Evolutionary conservation across 2,329 filamentous ascomycete species (phyloP), one percentile per base, ranked within the genome.

Genomic region (Whalleya microplaca): DNA sequence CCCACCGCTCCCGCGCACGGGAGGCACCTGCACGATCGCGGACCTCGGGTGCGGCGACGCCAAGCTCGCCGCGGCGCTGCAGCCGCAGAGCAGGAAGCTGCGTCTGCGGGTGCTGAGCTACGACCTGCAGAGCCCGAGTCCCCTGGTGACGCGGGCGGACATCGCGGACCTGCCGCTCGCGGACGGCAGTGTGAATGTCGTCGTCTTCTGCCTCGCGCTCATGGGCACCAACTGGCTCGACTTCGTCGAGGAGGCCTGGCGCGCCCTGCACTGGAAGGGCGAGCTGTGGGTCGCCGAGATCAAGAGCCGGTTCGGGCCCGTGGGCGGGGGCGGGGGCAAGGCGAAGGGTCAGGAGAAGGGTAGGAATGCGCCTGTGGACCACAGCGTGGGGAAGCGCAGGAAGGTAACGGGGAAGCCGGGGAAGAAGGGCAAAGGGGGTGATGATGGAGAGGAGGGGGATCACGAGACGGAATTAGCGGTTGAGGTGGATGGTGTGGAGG

Each of bases 171-270:
- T 99, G 1, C 94, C 94, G 0, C 78, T 96, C 0, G 78, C 79
- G 4, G 87, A 93, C 64, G 88, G 86, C 44, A 86, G 84, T 59
- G 87, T 92, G 59, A 92, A 99, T 73, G 82, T 99, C 4, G 91
- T 91, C 47, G 88, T 99, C 65, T 98, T 98, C 80, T 99, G 95
- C 74, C 83, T 99, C 29, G 95, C 94, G 48, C 84, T 99, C 56
- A 99, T 99, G 95, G 95, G 95, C 70, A 99, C 95, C 53, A 99
- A 99, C 77, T 99, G 95, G 94, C 84, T 96, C 51, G 88, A 92
- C 66, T 98, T 99, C 72, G 84, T 99, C 68, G 95, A 98, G 76
- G 95, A 99, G 77, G 94, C 94, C 14, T 96, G 92, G 79, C 88
- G 95, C 51, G 82, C 98, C 49, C 83, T 99, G 59, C 89, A 92